phyloP scores from a whole-genome alignment of 179 eudicot species.

The Amaranthus tricolor region DNA sequence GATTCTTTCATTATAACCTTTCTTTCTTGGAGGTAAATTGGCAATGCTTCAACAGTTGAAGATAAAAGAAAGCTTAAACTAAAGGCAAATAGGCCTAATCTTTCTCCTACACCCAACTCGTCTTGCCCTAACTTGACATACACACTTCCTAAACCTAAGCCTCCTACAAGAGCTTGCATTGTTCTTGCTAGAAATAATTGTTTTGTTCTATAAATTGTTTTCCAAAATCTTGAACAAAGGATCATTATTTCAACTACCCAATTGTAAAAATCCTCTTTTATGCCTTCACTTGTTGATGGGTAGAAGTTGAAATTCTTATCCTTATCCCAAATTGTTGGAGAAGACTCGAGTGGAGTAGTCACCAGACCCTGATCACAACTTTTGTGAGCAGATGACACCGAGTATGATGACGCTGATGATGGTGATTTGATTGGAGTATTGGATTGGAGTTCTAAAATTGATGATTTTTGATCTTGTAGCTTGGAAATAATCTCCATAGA shows the following conservation, averaged over 20 bases:
- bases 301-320: conserved; percentile 16
- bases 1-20: conserved; percentile 88
- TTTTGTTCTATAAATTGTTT: conserved; percentile 81
- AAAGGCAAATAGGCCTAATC: conserved; percentile 85
- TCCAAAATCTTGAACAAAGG: conserved; percentile 71
- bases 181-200: conserved; percentile 88
- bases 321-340: conserved; percentile 7
- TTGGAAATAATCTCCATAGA: conserved; percentile 67
- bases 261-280: conserved; percentile 1
- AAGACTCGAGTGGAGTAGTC: neutral
- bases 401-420: no score
- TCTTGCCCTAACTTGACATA: conserved; percentile 58
- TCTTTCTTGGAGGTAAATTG: conserved; percentile 90
- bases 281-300: conserved; percentile 8
- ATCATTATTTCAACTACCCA: conserved; percentile 47
- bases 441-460: conserved; percentile 13
- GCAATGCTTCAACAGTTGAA: conserved; percentile 91
- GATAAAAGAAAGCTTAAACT: conserved; percentile 90
- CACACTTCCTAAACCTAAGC: conserved; percentile 81
- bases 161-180: conserved; percentile 89
- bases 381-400: no score
- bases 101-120: conserved; percentile 62
- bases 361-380: no score
- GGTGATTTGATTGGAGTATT: neutral
- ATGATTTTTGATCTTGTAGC: conserved; percentile 37